Evolutionary conservation across 331 rosid genomes (phyloP), one percentile per base, ranked within the genome.

Genomic region (Prunus yedoensis): DNA sequence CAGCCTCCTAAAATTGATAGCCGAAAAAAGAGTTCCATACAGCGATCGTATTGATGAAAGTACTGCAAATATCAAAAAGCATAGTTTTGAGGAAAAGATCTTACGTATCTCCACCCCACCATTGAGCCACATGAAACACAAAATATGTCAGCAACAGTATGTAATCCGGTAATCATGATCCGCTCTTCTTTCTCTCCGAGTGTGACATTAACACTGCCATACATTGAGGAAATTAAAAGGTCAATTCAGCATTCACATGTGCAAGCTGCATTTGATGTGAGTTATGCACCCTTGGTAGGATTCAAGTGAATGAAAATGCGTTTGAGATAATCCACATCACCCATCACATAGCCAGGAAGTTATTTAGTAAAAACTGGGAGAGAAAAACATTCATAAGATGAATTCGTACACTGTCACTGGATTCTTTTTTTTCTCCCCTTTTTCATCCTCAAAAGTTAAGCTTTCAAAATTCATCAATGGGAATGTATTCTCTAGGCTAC

Each of bases 61-160:
- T 21, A 25, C 18, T 16, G 50, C 15, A 58, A 30, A 52, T 30
- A 68, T 57, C 45, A 14, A 6, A 17, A 41, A 43, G 2, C 17
- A 57, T 3, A 15, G 47, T 16, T 23, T 17, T 35, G 8, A 52
- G 43, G 52, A 52, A 3, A 10, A 71, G 63, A 80, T 62, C 91
- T 83, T 83, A 91, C 98, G 78, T 88, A 91, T 93, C 87, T 93
- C 96, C 91, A 89, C 45, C 98, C 98, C 78, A 93, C 87, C 71
- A 82, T 74, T 61, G 98, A 88, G 13, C 97, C 91, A 75, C 98
- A 93, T 2, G 83, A 52, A 58, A 88, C 88, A 52, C 98, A 89
- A 70, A 86, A 89, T 45, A 93, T 83, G 91, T 91, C 98, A 4
- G 84, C 90, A 10, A 87, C 93, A 61, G 90, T 89, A 82, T 89